phyloP scores from a whole-genome alignment of 2,329 filamentous ascomycete species.

The Colletotrichum coccodes region DNA sequence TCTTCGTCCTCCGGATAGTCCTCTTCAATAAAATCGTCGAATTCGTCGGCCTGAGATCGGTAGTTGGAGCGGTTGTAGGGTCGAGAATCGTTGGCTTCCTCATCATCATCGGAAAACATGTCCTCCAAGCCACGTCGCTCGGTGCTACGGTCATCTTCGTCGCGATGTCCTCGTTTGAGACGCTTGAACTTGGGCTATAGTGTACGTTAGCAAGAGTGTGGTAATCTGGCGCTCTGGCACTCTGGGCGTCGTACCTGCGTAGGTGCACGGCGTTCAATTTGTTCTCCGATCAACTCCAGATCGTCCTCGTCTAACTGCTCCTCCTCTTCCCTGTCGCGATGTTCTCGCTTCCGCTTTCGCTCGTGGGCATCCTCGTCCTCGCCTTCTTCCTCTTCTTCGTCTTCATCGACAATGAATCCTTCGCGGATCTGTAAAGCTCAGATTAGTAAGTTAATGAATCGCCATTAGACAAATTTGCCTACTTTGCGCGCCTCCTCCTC shows the following conservation, averaged over 20 bases:
- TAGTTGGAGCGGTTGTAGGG: constrained; percentile 62
- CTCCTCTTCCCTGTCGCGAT: constrained; percentile 81
- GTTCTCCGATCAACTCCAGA: constrained; percentile 91
- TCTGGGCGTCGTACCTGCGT: constrained; percentile 72
- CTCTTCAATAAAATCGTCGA: constrained; percentile 97
- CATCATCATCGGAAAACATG: constrained; percentile 96
- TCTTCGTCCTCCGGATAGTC: constrained; percentile 91
- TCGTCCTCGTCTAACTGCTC: constrained; percentile 96
- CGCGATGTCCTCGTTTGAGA: constrained; percentile 89
- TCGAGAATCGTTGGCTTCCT: constrained; percentile 70
- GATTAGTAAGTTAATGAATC: constrained; percentile 28
- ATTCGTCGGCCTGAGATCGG: constrained; percentile 77
- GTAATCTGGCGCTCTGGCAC: background rate
- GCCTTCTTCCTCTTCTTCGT: constrained; percentile 79
- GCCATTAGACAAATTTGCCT: constrained; percentile 40
- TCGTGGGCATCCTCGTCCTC: constrained; percentile 65
- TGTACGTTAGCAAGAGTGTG: constrained; percentile 34
- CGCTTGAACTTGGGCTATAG: constrained; percentile 90
- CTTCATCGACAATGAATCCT: constrained; percentile 96
- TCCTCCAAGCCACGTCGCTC: constrained; percentile 82
- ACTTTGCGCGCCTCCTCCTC: constrained; percentile 85
- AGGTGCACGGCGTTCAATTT: constrained; percentile 74
- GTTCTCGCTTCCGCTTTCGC: constrained; percentile 79
- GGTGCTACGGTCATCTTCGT: constrained; percentile 72
- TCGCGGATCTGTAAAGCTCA: constrained; percentile 75